Percentiles rank a stretch among this genome's conserved stretches.
These are phyloP conservation scores for Septoria petroselini DNA, from an alignment of 2,329 filamentous ascomycete species.

Conservation along the genomic window DNA sequence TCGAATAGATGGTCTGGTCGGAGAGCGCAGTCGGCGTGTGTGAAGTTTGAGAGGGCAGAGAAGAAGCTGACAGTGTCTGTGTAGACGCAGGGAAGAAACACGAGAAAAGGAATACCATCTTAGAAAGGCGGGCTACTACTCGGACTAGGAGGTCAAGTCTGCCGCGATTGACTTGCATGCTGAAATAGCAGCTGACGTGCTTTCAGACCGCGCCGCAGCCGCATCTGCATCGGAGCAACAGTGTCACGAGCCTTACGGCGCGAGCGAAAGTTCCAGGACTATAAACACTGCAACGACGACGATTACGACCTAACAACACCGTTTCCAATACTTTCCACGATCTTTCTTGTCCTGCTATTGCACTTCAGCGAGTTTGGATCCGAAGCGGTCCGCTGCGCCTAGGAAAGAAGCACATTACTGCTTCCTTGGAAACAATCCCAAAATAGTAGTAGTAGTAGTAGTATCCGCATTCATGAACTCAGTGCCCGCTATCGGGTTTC, in stretches of 20 bases:
- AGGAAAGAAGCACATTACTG: too few species aligned
- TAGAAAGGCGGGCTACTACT: slow-evolving; percentile 23
- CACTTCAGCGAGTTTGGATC: too few species aligned
- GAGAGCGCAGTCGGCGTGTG: background rate
- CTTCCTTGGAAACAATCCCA: too few species aligned
- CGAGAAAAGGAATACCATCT: slow-evolving; percentile 15
- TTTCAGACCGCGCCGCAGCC: slow-evolving; percentile 9
- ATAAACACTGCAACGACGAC: background rate
- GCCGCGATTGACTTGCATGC: background rate
- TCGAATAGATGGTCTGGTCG: slow-evolving; percentile 15
- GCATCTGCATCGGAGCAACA: slow-evolving; percentile 11
- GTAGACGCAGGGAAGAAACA: slow-evolving; percentile 21
- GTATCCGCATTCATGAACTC: slow-evolving; percentile 15
- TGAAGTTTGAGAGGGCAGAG: background rate
- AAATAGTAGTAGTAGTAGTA: background rate
- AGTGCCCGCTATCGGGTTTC: slow-evolving; percentile 47
- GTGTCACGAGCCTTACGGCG: slow-evolving; percentile 7
- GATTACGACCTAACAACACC: background rate
- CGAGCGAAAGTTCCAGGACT: background rate
- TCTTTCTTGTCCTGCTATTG: too few species aligned
- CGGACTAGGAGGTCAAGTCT: slow-evolving; percentile 24
- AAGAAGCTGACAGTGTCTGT: background rate
- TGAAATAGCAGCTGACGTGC: background rate
- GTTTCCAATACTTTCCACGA: background rate
- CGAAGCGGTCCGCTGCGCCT: too few species aligned